A percentile compares a stretch with the other conserved stretches of the same genome.
Conservation (phyloP, 305 asterid species). For the Coffea humblotiana region DNA sequence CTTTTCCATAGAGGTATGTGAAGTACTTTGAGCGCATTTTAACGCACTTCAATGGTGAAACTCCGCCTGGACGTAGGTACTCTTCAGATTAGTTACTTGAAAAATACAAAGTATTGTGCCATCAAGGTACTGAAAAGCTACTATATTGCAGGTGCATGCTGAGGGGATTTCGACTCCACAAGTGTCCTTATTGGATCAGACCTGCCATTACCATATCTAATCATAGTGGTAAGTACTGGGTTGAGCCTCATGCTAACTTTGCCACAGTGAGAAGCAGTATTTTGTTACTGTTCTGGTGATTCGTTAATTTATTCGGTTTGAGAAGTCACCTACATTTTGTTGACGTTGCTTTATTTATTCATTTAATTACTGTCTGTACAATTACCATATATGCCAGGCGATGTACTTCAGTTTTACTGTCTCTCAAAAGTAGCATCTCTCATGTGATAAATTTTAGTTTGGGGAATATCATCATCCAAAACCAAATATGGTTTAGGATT, state of each 20-base stretch:
- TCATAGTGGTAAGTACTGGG: conserved; percentile 66
- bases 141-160: conserved; percentile 81
- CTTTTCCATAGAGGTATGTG: conserved; percentile 80
- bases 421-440: background rate
- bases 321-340: background rate
- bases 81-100: conserved; percentile 42
- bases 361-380: too few relatives aligned
- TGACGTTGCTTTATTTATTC: background rate
- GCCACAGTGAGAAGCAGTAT: background rate
- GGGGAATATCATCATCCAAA: background rate
- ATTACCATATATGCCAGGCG: background rate
- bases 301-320: background rate
- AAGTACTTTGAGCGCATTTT: conserved; percentile 77
- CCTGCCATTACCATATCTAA: conserved; percentile 85
- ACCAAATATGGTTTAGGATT: background rate
- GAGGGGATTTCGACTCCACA: conserved; percentile 91
- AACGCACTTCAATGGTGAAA: conserved; percentile 74
- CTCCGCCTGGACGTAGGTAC: conserved; percentile 98
- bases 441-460: background rate
- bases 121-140: conserved; percentile 28
- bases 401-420: too few relatives aligned
- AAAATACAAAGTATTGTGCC: conserved; percentile 27
- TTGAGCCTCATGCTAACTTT: background rate
- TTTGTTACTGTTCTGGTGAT: background rate
- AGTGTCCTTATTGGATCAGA: conserved; percentile 95